Evolutionary conservation across 2,329 filamentous ascomycete species (phyloP).

Genomic region (Colletotrichum acutatum): DNA sequence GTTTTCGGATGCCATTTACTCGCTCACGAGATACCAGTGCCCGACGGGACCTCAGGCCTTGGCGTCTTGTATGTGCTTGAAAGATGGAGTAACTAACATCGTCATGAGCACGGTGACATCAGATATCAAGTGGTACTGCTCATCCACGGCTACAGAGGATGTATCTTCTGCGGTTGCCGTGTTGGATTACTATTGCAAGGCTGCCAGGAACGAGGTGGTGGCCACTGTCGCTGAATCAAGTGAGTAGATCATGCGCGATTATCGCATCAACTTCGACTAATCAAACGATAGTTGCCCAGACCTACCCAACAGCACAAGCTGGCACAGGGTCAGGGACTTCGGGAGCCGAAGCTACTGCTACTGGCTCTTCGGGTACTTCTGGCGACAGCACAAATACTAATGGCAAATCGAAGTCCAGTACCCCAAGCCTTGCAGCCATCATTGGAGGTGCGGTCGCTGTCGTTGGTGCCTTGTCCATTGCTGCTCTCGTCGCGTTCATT

Average conservation of each 20-base stretch:
- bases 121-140: conserved; percentile 56
- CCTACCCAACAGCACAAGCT: conserved; percentile 35
- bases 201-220: conserved; percentile 54
- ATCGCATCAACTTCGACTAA: conserved; percentile 33
- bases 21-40: conserved; percentile 52
- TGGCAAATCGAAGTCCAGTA: conserved; percentile 4
- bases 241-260: conserved; percentile 36
- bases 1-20: conserved; percentile 53
- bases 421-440: conserved; percentile 47
- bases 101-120: conserved; percentile 57
- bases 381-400: conserved; percentile 21
- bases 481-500: conserved; percentile 46
- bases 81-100: conserved; percentile 56
- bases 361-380: neutral
- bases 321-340: conserved; percentile 27
- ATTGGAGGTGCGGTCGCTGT: conserved; percentile 41
- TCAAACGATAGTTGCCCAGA: conserved; percentile 39
- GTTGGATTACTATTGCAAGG: conserved; percentile 61
- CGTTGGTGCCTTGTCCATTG: conserved; percentile 34
- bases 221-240: conserved; percentile 54
- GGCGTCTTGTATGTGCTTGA: conserved; percentile 64
- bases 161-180: conserved; percentile 58
- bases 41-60: conserved; percentile 58
- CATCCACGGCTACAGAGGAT: conserved; percentile 54
- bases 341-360: neutral